Percentiles rank a stretch among this genome's conserved stretches.
These are phyloP conservation scores for Microthlaspi erraticum DNA, from an alignment of 345 rosid genomes.

Conservation along the genomic window DNA sequence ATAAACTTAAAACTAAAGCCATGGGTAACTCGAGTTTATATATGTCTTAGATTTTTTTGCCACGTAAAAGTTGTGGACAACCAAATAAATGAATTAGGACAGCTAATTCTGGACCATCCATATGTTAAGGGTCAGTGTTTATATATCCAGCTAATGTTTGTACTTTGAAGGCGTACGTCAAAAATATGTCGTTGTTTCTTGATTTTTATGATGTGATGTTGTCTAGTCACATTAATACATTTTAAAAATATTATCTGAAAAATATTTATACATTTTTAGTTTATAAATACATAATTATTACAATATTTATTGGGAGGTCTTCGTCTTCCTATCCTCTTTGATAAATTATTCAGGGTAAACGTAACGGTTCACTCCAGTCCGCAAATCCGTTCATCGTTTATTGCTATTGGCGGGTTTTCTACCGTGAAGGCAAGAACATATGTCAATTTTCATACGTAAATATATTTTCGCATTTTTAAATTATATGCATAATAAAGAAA, in stretches of 20 bases:
- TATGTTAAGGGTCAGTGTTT: conserved; percentile 24
- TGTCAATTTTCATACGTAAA: too few relatives aligned
- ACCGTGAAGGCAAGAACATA: too few relatives aligned
- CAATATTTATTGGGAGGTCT: too few relatives aligned
- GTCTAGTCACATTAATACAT: conserved; percentile 16
- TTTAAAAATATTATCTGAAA: background rate
- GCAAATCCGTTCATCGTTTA: too few relatives aligned
- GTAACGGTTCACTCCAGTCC: too few relatives aligned
- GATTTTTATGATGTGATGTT: conserved; percentile 29
- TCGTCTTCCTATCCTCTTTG: background rate
- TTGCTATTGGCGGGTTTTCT: too few relatives aligned
- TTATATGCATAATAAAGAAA: too few relatives aligned
- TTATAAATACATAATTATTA: too few relatives aligned
- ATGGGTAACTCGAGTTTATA: background rate
- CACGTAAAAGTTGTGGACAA: too few relatives aligned
- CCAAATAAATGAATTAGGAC: conserved; percentile 10
- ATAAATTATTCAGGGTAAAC: too few relatives aligned
- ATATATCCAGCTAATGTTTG: conserved; percentile 35
- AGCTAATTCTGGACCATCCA: conserved; percentile 42
- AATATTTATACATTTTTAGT: too few relatives aligned
- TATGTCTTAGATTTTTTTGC: background rate
- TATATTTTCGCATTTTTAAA: too few relatives aligned
- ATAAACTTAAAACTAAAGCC: background rate
- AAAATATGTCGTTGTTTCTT: conserved; percentile 22
- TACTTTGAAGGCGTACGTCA: conserved; percentile 37